Evolutionary conservation across 257 asterid species (phyloP), one percentile per base, ranked within the genome.

Genomic region (Solanum piurae): DNA sequence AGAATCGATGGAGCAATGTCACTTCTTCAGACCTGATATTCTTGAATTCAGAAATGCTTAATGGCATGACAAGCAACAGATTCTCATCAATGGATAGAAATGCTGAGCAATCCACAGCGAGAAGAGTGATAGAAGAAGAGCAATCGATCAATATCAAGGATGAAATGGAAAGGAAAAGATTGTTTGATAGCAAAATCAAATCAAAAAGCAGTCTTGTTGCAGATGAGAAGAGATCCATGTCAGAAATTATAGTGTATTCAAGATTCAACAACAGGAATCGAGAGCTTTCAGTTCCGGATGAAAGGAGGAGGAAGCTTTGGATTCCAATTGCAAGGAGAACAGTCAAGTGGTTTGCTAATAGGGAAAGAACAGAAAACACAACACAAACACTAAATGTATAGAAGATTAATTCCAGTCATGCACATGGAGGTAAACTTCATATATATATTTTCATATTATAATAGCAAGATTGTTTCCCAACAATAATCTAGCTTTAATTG

Each of bases 311-410:
- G 86, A 94, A 90, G 46, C 84, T 91, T 29, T 95, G 99, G 99
- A 76, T 94, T 23, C 95, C 98, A 38, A 94, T 96, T 87, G 99
- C 96, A 18, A 93, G 91, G 73, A 95, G 95, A 91, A 96, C 98
- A 86, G 94, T 92, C 12, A 87, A 90, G 16, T 95, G 98, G 99
- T 94, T 94, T 93, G 94, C 93, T 13, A 91, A 91, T 90, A 94
- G 98, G 90, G 95, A 96, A 79, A 77, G 80, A 89, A 89, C 91
- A 37, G 91, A 88, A 89, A 85, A 55, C 75, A 64, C 71, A 85
- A 85, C 84, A 77, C 89, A 84, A 64, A 55, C 87, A 23, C 69
- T 86, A 58, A 87, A 87, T 87, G 87, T 86, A 52, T 90, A 87
- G 46, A 11, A 23, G 12, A 79, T 44, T 20, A 55, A 34, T 83